Evolutionary conservation across 306 rosid genomes (phyloP), one percentile per base, ranked within the genome.

Genomic region (Dryas octopetala): DNA sequence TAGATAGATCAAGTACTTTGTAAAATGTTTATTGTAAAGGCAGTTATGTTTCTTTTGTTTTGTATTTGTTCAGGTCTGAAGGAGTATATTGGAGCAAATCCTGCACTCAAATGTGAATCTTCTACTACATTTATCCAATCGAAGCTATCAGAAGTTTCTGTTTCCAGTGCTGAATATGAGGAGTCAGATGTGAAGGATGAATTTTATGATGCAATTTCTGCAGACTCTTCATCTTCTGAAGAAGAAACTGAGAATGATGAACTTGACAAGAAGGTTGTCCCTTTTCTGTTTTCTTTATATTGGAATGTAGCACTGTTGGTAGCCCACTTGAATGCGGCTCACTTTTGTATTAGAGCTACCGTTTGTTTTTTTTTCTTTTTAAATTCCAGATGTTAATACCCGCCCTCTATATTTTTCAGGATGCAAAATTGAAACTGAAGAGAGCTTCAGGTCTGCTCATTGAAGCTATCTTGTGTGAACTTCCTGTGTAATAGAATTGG

Each of bases 1-100:
- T 43, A 43, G 46, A 54, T 17, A 15, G 7, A 43, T 74, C 46
- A 43, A 19, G 13, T 38, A 68, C 41, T 51, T 19, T 1, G 11
- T 32, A 26, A 45, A 51, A 59, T 14, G 14, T 62, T 17, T 47
- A 23, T 8, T 51, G 44, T 14, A 43, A 9, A 50, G 52, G 54
- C 38, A 76, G 51, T 68, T 62, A 51, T 73, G 45, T 75, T 78
- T 79, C 43, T 46, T 77, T 83, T n/a, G 13, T 32, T 45, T 70
- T 65, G 69, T 16, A 59, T 76, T 61, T n/a, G 17, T 62, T 83
- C 89, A 95, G 98, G 97, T 83, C 75, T 95, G 71, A 95, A 85
- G 86, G 98, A 95, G 85, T 95, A 90, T 71, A 85, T 91, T 45
- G 93, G 86, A 62, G 96, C 98, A 74, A 91, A 87, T 86, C 98